Conservation (phyloP, 2,329 filamentous ascomycete genomes). For the Epichloe glyceriae region DNA sequence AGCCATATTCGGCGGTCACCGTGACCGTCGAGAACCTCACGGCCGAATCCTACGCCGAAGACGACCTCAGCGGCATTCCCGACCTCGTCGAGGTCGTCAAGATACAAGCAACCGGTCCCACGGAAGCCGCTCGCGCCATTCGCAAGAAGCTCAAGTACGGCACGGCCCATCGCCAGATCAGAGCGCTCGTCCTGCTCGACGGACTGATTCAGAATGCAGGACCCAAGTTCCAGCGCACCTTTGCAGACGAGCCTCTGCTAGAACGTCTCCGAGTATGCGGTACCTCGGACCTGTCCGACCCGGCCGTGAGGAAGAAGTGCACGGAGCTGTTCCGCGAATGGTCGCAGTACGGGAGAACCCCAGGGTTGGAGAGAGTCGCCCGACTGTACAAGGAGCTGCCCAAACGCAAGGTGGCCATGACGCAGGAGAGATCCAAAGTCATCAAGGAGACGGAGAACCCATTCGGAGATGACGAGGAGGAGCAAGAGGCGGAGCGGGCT, state of each 20-base stretch:
- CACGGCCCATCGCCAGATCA: constrained; percentile 80
- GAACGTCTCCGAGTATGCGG: constrained; percentile 83
- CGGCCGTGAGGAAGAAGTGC: constrained; percentile 78
- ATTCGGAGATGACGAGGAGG: constrained; percentile 53
- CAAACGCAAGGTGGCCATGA: constrained; percentile 56
- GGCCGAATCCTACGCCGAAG: constrained; percentile 76
- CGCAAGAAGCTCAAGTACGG: constrained; percentile 99
- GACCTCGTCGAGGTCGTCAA: constrained; percentile 91
- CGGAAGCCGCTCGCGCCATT: constrained; percentile 80
- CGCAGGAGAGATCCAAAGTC: constrained; percentile 69
- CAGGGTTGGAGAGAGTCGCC: constrained; percentile 70
- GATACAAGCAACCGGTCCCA: constrained; percentile 73
- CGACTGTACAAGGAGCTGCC: constrained; percentile 58
- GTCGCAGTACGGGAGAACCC: constrained; percentile 72
- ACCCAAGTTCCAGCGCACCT: constrained; percentile 69
- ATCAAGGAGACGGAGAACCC: constrained; percentile 68
- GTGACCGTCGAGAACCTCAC: constrained; percentile 87
- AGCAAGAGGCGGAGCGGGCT: constrained; percentile 32
- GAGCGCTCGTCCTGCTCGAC: constrained; percentile 79
- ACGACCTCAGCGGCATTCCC: constrained; percentile 82
- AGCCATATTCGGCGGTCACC: constrained; percentile 87
- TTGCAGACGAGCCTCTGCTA: constrained; percentile 81
- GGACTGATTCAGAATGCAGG: constrained; percentile 92
- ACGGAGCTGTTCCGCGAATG: constrained; percentile 77
- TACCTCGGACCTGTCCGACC: constrained; percentile 72